These are phyloP conservation scores for Rhodotorula sphaerocarpa DNA, from an alignment of 768 basidiomycete genomes.

Conservation along the genomic window DNA sequence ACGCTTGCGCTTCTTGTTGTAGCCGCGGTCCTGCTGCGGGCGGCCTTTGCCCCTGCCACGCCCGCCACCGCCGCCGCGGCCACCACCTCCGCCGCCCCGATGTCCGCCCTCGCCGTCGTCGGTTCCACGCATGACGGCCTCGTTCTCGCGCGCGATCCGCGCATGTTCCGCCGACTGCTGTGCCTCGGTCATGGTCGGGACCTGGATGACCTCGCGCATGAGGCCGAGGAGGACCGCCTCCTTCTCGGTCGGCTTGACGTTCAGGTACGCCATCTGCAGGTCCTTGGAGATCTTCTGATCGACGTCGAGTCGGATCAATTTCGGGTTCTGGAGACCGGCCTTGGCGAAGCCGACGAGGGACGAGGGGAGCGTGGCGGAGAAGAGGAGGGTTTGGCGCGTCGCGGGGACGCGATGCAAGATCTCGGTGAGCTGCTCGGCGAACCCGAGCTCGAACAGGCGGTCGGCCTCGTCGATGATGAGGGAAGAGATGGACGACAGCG, in stretches of 20 bases:
- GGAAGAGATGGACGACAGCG: constrained; percentile 75
- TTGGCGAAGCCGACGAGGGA: constrained; percentile 97
- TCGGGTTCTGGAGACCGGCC: constrained; percentile 85
- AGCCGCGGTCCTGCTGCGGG: constrained; percentile 5
- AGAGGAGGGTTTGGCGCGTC: constrained; percentile 82
- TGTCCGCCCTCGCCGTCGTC: constrained; percentile 41
- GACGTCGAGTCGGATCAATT: constrained; percentile 88
- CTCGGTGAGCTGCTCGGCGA: constrained; percentile 81
- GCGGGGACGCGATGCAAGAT: constrained; percentile 80
- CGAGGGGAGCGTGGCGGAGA: constrained; percentile 92
- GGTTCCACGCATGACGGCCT: constrained; percentile 31
- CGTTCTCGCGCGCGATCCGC: constrained; percentile 26
- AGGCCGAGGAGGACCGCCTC: constrained; percentile 79
- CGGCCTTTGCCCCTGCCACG: constrained; percentile 47
- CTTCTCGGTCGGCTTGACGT: constrained; percentile 84
- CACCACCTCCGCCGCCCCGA: constrained; percentile 38
- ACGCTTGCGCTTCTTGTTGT: constrained; percentile 50
- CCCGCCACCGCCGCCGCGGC: constrained; percentile 24
- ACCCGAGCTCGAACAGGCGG: constrained; percentile 95
- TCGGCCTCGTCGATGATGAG: constrained; percentile 98
- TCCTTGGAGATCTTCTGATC: constrained; percentile 93
- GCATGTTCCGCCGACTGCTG: constrained; percentile 30
- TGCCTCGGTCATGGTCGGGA: constrained; percentile 51
- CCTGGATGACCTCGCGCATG: constrained; percentile 75
- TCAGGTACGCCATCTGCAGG: constrained; percentile 88